phyloP scores from a whole-genome alignment of 768 basidiomycete genomes.

The Boletus bicolor region DNA sequence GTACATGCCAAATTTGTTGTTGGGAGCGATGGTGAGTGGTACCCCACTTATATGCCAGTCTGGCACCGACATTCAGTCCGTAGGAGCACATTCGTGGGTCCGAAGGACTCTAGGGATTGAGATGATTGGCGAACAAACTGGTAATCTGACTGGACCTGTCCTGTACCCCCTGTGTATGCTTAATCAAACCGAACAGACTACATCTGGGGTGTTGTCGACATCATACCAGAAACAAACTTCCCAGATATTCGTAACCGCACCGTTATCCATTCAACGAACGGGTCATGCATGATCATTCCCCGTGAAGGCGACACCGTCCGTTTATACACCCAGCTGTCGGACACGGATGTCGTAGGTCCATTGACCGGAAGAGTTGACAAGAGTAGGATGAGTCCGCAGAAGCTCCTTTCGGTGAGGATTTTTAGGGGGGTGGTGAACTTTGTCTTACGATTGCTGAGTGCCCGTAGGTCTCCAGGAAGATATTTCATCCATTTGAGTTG shows the following conservation, averaged over 20 bases:
- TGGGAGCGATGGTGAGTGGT: slow-evolving; percentile 33
- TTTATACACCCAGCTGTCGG: slow-evolving; percentile 66
- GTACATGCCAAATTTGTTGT: slow-evolving; percentile 36
- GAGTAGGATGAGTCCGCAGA: slow-evolving; percentile 44
- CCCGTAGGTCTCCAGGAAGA: slow-evolving; percentile 50
- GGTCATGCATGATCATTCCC: slow-evolving; percentile 73
- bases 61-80: not conserved
- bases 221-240: slow-evolving; percentile 67
- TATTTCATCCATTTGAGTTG: slow-evolving; percentile 55
- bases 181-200: slow-evolving; percentile 44
- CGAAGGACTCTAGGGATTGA: slow-evolving; percentile 41
- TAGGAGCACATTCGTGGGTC: slow-evolving; percentile 48
- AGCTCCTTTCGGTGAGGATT: slow-evolving; percentile 48
- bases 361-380: slow-evolving; percentile 53
- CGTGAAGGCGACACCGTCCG: slow-evolving; percentile 66
- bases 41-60: not conserved
- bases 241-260: slow-evolving; percentile 69
- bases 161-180: not conserved
- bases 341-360: slow-evolving; percentile 42
- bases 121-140: slow-evolving; percentile 51
- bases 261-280: slow-evolving; percentile 65
- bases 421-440: no score
- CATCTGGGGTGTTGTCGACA: slow-evolving; percentile 82
- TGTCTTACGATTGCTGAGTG: not conserved
- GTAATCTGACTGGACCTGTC: slow-evolving; percentile 16